A percentile compares a stretch with the other conserved stretches of the same genome.
Evolutionary conservation across 495 filamentous ascomycete genomes (phyloP).

Genomic region (Glonium stellatum): DNA sequence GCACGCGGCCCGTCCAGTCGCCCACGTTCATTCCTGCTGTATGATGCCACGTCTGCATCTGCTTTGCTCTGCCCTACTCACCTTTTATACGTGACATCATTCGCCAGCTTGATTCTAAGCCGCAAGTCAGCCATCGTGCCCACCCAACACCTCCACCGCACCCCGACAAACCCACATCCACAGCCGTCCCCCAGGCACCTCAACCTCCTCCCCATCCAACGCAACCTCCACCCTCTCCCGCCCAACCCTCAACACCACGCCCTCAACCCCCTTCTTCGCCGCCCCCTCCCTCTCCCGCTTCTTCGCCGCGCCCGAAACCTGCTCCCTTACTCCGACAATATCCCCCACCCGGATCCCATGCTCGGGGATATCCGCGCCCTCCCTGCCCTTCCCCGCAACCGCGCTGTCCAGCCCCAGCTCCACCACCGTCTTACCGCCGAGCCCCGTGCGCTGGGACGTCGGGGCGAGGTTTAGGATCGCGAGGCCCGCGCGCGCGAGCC

Average conservation of each 20-base stretch:
- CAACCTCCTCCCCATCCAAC: slow-evolving; percentile 64
- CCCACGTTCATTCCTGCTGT: too few species aligned
- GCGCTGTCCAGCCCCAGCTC: slow-evolving; percentile 73
- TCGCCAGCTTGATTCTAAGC: slow-evolving; percentile 76
- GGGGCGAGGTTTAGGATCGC: slow-evolving; percentile 75
- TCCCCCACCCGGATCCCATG: slow-evolving; percentile 85
- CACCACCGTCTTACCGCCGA: slow-evolving; percentile 80
- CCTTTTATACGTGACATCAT: slow-evolving; percentile 87
- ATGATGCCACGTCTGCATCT: too few species aligned
- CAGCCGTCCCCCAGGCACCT: slow-evolving; percentile 53
- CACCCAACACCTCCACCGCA: too few species aligned
- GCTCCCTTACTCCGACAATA: slow-evolving; percentile 73
- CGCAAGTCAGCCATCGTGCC: slow-evolving; percentile 7
- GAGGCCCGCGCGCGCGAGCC: slow-evolving; percentile 77
- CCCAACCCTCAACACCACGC: slow-evolving; percentile 69
- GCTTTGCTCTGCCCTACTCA: too few species aligned
- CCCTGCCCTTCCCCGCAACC: slow-evolving; percentile 34
- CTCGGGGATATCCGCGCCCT: slow-evolving; percentile 53
- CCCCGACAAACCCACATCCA: slow-evolving; percentile 49
- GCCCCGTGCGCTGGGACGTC: slow-evolving; percentile 75
- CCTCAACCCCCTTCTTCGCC: slow-evolving; percentile 59
- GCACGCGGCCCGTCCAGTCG: neutral
- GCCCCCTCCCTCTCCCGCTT: slow-evolving; percentile 63
- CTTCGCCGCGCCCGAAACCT: slow-evolving; percentile 60
- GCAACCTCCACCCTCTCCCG: slow-evolving; percentile 56